Evolutionary conservation across 2,329 filamentous ascomycete species (phyloP).

Genomic region (Monilinia fructigena): DNA sequence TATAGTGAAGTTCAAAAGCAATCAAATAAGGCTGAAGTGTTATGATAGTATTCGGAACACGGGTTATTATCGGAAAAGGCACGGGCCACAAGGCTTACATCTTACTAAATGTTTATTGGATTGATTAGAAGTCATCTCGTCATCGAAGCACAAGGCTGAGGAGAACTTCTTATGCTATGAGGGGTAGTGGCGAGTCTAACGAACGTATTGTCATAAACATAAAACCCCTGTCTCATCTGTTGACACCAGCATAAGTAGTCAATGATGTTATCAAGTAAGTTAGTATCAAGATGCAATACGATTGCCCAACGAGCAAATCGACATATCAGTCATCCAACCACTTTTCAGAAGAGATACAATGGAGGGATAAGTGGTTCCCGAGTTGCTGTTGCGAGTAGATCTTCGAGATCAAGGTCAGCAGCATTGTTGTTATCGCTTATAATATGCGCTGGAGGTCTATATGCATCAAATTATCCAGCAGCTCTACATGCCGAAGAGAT

Average conservation of each 20-base stretch:
- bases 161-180: conserved; percentile 12
- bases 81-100: conserved; percentile 17
- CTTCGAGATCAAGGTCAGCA: conserved; percentile 22
- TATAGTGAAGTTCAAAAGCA: neutral
- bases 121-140: conserved; percentile 16
- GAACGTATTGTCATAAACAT: conserved; percentile 3
- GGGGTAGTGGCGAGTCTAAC: conserved; percentile 14
- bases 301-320: conserved; percentile 28
- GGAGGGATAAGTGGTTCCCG: conserved; percentile 25
- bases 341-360: conserved; percentile 31
- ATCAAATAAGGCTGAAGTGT: conserved; percentile 20
- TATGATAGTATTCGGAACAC: conserved; percentile 5
- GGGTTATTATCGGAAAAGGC: neutral
- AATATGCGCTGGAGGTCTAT: conserved; percentile 33
- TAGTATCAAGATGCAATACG: conserved; percentile 22
- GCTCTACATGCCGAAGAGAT: conserved; percentile 36
- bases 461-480: conserved; percentile 33
- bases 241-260: neutral
- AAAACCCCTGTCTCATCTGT: conserved; percentile 3
- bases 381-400: conserved; percentile 27
- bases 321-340: conserved; percentile 19
- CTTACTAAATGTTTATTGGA: conserved; percentile 5
- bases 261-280: conserved; percentile 33
- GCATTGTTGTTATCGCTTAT: conserved; percentile 31
- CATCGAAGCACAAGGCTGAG: conserved; percentile 23